Conservation (phyloP, 2,329 filamentous ascomycete genomes). For the Ceratocystiopsis brevicomis region DNA sequence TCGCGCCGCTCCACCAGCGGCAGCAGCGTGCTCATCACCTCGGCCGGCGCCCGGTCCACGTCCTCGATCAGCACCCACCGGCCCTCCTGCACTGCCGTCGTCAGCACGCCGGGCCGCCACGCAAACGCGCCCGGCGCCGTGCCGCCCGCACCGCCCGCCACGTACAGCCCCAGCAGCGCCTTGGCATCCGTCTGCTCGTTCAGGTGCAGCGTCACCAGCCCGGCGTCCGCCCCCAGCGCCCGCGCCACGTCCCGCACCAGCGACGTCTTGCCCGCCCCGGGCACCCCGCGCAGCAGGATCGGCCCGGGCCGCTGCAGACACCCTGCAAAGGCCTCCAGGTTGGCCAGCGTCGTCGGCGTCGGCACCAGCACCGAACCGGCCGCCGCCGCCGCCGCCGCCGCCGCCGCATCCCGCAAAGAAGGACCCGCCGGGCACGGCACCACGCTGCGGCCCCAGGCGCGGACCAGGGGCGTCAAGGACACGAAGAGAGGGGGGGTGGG, state of each 20-base stretch:
- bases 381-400: constrained; percentile 19
- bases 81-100: constrained; percentile 82
- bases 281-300: constrained; percentile 60
- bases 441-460: constrained; percentile 46
- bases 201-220: constrained; percentile 83
- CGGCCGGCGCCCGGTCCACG: constrained; percentile 80
- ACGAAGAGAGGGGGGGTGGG: constrained; percentile 10
- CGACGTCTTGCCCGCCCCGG: constrained; percentile 82
- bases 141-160: constrained; percentile 27
- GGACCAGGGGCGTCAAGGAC: constrained; percentile 38
- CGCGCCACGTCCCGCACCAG: constrained; percentile 66
- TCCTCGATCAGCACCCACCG: constrained; percentile 97
- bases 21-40: constrained; percentile 81
- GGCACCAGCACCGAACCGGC: constrained; percentile 35
- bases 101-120: constrained; percentile 84
- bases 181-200: constrained; percentile 98
- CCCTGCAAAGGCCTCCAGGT: constrained; percentile 49
- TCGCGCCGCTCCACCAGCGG: constrained; percentile 88
- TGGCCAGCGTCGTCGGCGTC: constrained; percentile 54
- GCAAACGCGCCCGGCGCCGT: constrained; percentile 77
- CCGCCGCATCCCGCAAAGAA: too few species aligned
- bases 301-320: constrained; percentile 51
- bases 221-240: constrained; percentile 57
- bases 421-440: constrained; percentile 45
- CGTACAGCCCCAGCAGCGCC: constrained; percentile 84